Evolutionary conservation across 768 basidiomycete species (phyloP).

Genomic region (Russula vinacea): DNA sequence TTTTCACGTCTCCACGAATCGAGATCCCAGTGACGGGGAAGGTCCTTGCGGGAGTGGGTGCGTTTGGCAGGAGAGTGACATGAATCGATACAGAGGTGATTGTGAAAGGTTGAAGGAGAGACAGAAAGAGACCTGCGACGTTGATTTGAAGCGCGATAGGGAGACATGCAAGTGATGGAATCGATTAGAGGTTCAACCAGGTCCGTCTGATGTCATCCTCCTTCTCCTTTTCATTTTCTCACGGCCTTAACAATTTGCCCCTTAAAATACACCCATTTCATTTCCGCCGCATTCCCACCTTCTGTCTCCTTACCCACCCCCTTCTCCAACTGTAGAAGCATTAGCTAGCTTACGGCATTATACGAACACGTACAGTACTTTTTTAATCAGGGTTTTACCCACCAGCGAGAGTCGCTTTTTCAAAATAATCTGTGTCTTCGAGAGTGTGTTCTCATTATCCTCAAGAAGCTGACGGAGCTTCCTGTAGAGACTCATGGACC

Average conservation of each 20-base stretch:
- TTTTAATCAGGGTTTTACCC: slow-evolving; percentile 8
- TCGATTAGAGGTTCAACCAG: not conserved
- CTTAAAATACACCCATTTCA: slow-evolving; percentile 17
- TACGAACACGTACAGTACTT: not conserved
- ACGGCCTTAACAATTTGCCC: slow-evolving; percentile 18
- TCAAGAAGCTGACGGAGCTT: slow-evolving; percentile 39
- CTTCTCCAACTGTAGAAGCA: not conserved
- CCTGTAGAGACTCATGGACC: slow-evolving; percentile 47
- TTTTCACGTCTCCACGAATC: slow-evolving; percentile 56
- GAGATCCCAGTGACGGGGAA: slow-evolving; percentile 49
- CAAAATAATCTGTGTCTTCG: slow-evolving; percentile 3
- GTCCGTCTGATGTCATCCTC: slow-evolving; percentile 15
- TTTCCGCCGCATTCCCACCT: not conserved
- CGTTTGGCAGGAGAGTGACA: slow-evolving; percentile 51
- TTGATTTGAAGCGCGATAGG: slow-evolving; percentile 32
- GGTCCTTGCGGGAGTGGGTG: slow-evolving; percentile 39
- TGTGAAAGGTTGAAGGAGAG: slow-evolving; percentile 38
- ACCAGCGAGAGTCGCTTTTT: slow-evolving; percentile 6
- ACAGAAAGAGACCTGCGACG: slow-evolving; percentile 57
- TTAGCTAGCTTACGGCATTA: not conserved
- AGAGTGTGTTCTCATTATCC: not conserved
- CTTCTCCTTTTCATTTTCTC: slow-evolving; percentile 10
- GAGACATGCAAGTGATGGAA: slow-evolving; percentile 26
- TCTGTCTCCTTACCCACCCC: not conserved
- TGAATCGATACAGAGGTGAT: slow-evolving; percentile 39